These are phyloP conservation scores for Metschnikowia borealis DNA, from an alignment of 805 yeast species.

Conservation along the genomic window DNA sequence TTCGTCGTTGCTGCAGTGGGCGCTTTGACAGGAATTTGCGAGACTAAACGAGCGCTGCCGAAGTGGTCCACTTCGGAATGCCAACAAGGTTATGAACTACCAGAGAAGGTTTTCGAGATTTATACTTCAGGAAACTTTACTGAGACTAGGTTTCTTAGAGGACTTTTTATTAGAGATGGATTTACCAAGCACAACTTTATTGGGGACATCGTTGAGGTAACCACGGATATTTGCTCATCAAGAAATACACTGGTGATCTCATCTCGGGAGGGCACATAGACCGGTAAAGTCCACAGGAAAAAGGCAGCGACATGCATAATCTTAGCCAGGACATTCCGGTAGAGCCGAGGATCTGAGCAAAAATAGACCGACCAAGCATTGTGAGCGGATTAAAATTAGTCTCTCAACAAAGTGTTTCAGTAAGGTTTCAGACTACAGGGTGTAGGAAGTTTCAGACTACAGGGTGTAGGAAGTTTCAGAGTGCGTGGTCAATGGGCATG, in stretches of 20 bases:
- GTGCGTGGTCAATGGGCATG: not conserved
- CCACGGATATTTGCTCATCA: not conserved
- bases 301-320: not conserved
- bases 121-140: too few species aligned
- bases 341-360: not conserved
- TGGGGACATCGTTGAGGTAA: not conserved
- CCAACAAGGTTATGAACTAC: too few species aligned
- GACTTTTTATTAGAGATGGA: not conserved
- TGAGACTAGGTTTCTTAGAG: not conserved
- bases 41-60: not conserved
- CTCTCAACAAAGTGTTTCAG: too few species aligned
- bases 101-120: too few species aligned
- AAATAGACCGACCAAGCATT: not conserved
- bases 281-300: not conserved
- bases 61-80: not conserved
- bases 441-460: not conserved
- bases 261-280: slow-evolving; percentile 1
- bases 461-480: not conserved
- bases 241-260: not conserved
- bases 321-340: not conserved
- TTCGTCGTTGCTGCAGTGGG: not conserved
- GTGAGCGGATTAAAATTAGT: not conserved
- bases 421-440: not conserved
- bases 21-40: slow-evolving; percentile 4
- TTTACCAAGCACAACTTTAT: too few species aligned